phyloP scores from a whole-genome alignment of 768 basidiomycete species.

The Daedaleopsis nitida region DNA sequence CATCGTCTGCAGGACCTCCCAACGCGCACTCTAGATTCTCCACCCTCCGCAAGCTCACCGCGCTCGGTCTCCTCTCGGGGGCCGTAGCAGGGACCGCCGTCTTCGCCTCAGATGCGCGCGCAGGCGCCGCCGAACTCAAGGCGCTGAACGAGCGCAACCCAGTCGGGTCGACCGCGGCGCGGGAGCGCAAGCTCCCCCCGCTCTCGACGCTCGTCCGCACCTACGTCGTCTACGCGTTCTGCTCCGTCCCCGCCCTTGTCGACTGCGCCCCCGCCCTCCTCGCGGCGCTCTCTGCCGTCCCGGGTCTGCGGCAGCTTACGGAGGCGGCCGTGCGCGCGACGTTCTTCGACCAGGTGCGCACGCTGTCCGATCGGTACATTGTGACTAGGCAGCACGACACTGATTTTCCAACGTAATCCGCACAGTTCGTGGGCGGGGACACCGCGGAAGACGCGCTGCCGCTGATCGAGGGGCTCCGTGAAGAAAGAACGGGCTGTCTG shows the following conservation, averaged over 20 bases:
- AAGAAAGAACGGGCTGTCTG: conserved; percentile 70
- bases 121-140: conserved; percentile 1
- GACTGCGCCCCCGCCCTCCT: conserved; percentile 76
- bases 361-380: too few relatives aligned
- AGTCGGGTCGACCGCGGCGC: background rate
- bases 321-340: conserved; percentile 73
- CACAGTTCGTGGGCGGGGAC: conserved; percentile 88
- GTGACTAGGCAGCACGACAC: too few relatives aligned
- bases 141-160: conserved; percentile 24
- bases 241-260: conserved; percentile 75
- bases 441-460: conserved; percentile 70
- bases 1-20: background rate
- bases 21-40: background rate
- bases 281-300: conserved; percentile 54
- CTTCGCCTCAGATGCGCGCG: conserved; percentile 13
- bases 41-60: conserved; percentile 3
- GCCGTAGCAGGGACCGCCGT: background rate
- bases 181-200: conserved; percentile 13
- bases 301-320: conserved; percentile 58
- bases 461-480: conserved; percentile 60
- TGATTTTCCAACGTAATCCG: background rate
- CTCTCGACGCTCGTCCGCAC: conserved; percentile 55
- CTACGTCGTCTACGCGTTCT: conserved; percentile 82
- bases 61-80: background rate
- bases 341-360: conserved; percentile 82